Conservation (phyloP, 2,329 filamentous ascomycete species). For the Aspergillus novofumigatus region DNA sequence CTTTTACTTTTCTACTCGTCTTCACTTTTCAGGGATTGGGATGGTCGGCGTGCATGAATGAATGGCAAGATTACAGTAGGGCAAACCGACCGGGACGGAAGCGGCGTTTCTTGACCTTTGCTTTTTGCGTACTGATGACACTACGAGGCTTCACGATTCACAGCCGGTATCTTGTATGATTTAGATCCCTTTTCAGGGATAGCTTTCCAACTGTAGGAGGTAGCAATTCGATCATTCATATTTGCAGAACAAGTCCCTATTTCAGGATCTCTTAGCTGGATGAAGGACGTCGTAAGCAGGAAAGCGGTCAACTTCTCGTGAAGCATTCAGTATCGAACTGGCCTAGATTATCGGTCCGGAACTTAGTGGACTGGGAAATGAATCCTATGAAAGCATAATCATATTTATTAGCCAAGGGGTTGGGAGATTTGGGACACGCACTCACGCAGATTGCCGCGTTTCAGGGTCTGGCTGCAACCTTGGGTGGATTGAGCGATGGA, state of each 20-base stretch:
- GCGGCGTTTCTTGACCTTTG: conserved; percentile 4
- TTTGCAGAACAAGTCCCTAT: no score
- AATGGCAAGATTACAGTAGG: background rate
- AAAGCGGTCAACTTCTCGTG: no score
- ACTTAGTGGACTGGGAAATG: background rate
- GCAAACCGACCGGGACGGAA: conserved; percentile 1
- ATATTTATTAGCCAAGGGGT: background rate
- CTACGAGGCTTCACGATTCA: background rate
- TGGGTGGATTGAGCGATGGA: background rate
- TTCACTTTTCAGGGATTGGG: conserved; percentile 7
- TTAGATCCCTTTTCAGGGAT: background rate
- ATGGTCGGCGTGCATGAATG: background rate
- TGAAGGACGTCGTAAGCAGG: no score
- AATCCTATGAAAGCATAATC: background rate
- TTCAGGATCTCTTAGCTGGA: no score
- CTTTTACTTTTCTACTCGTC: conserved; percentile 8
- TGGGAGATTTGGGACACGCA: conserved; percentile 6
- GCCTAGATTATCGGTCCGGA: background rate
- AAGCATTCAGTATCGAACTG: background rate
- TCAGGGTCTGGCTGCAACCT: conserved; percentile 15
- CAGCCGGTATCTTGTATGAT: background rate
- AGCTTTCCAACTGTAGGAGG: background rate
- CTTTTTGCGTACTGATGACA: background rate
- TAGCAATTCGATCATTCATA: no score
- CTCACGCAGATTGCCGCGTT: conserved; percentile 18